A percentile compares a stretch with the other conserved stretches of the same genome.
phyloP scores from a whole-genome alignment of 2,329 filamentous ascomycete species.

The Emericellopsis atlantica region DNA sequence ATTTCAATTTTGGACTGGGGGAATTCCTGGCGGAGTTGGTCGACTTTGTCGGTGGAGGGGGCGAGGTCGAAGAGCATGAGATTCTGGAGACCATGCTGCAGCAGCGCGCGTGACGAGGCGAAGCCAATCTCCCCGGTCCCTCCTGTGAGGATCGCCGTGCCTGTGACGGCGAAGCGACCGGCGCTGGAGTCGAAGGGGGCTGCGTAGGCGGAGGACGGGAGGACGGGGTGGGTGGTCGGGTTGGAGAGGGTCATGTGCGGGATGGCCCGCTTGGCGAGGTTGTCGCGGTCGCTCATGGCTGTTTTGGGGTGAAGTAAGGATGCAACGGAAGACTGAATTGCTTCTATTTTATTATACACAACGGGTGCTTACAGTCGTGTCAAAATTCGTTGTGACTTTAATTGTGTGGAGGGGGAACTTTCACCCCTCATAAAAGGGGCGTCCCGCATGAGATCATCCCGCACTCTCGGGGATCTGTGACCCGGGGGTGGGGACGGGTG shows the following conservation, averaged over 20 bases:
- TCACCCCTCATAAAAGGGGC: neutral
- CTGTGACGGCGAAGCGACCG: slow-evolving; percentile 17
- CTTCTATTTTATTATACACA: no score
- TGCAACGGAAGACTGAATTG: no score
- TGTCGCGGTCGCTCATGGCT: slow-evolving; percentile 5
- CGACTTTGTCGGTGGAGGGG: slow-evolving; percentile 14
- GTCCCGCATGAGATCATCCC: neutral
- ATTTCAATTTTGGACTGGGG: slow-evolving; percentile 6
- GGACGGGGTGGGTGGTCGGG: slow-evolving; percentile 2
- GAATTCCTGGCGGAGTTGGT: slow-evolving; percentile 7
- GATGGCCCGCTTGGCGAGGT: slow-evolving; percentile 11
- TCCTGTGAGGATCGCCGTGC: slow-evolving; percentile 32
- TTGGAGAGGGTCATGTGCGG: slow-evolving; percentile 13
- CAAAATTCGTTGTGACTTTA: no score
- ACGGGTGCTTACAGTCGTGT: no score
- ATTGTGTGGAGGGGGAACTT: no score
- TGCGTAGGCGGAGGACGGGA: slow-evolving; percentile 1
- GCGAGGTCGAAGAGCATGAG: slow-evolving; percentile 49
- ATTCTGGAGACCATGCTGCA: slow-evolving; percentile 52
- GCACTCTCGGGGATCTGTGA: neutral
- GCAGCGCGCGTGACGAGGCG: slow-evolving; percentile 44
- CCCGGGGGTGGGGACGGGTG: neutral
- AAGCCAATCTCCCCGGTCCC: slow-evolving; percentile 28
- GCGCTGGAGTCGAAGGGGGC: slow-evolving; percentile 4
- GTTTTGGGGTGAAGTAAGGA: no score